Evolutionary conservation across 257 asterid genomes (phyloP).

Genomic region (Leptodermis oblonga): DNA sequence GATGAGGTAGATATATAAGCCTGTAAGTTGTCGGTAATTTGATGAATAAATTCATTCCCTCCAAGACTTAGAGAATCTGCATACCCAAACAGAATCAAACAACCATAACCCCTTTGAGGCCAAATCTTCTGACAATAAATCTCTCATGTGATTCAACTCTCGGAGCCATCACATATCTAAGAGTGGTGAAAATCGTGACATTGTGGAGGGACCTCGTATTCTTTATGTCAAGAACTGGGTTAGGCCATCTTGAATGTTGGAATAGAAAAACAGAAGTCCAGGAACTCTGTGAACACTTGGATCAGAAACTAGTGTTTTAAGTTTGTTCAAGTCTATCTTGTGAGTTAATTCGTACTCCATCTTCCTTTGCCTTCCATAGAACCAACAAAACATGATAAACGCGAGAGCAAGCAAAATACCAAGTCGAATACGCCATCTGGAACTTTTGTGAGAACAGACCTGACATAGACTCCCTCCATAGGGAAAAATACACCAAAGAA

Average conservation of each 20-base stretch:
- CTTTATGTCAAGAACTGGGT: constrained; percentile 33
- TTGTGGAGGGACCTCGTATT: constrained; percentile 28
- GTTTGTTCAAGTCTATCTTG: constrained; percentile 23
- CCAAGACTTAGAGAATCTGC: constrained; percentile 26
- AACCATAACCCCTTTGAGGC: constrained; percentile 24
- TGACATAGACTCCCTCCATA: constrained; percentile 32
- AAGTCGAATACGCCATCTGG: constrained; percentile 39
- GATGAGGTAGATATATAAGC: constrained; percentile 13
- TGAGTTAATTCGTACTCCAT: constrained; percentile 25
- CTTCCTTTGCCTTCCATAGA: constrained; percentile 33
- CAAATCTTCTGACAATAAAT: constrained; percentile 18
- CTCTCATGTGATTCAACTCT: constrained; percentile 26
- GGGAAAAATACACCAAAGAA: constrained; percentile 21
- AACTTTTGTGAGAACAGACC: constrained; percentile 28
- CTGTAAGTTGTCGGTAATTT: constrained; percentile 15
- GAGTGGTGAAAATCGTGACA: constrained; percentile 27
- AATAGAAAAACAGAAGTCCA: constrained; percentile 33
- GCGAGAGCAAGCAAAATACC: constrained; percentile 26
- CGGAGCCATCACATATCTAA: constrained; percentile 25
- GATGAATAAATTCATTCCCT: constrained; percentile 23
- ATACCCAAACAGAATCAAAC: constrained; percentile 32
- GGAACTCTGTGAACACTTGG: constrained; percentile 34
- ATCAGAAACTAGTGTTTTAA: constrained; percentile 20
- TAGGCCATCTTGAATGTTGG: constrained; percentile 33
- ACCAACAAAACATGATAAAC: constrained; percentile 36